Evolutionary conservation across 306 rosid genomes (phyloP).

Genomic region (Vachellia pachyceras): DNA sequence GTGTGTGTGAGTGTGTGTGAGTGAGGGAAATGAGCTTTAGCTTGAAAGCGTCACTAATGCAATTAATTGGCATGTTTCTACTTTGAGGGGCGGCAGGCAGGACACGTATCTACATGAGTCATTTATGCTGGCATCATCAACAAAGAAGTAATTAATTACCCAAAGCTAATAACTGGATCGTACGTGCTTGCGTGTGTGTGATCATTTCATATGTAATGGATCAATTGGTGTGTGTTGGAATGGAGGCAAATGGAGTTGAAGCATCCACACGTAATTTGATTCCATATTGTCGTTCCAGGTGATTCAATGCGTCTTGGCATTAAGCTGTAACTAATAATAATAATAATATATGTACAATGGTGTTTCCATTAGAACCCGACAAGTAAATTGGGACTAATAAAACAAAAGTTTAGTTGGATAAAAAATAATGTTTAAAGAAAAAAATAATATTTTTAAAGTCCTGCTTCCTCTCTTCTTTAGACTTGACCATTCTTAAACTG

Average conservation of each 20-base stretch:
- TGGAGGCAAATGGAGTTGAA: constrained; percentile 17
- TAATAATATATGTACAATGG: too few species aligned
- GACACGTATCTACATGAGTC: constrained; percentile 34
- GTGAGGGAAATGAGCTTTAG: too few species aligned
- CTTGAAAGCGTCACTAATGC: constrained; percentile 39
- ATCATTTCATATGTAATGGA: too few species aligned
- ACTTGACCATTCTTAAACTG: too few species aligned
- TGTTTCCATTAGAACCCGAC: too few species aligned
- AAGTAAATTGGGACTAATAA: too few species aligned
- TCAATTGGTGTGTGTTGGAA: constrained; percentile 28
- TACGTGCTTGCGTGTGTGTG: too few species aligned
- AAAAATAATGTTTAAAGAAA: too few species aligned
- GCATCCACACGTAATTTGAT: constrained; percentile 17
- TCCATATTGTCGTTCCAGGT: constrained; percentile 14
- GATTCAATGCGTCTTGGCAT: constrained; percentile 30
- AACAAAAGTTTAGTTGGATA: too few species aligned
- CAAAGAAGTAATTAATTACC: constrained; percentile 37
- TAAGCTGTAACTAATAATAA: constrained; percentile 13
- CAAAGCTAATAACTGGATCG: background rate
- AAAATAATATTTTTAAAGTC: too few species aligned
- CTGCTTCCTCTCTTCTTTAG: too few species aligned
- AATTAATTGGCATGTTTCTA: constrained; percentile 46
- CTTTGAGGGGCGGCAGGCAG: background rate
- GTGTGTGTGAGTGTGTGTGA: too few species aligned
- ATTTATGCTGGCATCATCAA: constrained; percentile 41